Base-by-base conservation (phyloP, 176 grass and related monocot genomes). In the Oryza punctata region DNA sequence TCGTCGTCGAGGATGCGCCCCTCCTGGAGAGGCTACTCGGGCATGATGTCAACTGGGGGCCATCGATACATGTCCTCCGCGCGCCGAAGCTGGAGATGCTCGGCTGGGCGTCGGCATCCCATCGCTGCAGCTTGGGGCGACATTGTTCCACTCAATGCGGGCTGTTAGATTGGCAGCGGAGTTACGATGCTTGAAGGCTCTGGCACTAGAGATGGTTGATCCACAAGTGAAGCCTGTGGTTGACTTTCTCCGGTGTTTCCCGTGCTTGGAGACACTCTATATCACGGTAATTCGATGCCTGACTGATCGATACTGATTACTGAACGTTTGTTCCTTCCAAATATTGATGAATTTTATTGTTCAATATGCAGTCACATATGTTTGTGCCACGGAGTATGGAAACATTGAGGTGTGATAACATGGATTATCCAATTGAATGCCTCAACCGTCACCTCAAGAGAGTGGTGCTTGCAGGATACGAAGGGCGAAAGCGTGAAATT, bases 1-100 rank as follows among this genome's bases (percentile, higher is more conserved):
- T 85, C 63, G 30, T 76, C n/a, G 71, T 85, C 29, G 77, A 89
- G 82, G 71, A 85, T 18, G 87, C 71, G 49, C 87, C 82, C 0
- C 41, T 10, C 9, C 50, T 89, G 38, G 82, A 89, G 72, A 80
- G 87, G 71, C 71, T 89, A 49, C 76, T 89, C 16, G 77, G 67
- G 13, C 86, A 88, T 25, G 81, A 88, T 44, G 16, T 84, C 75
- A 84, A 78, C 5, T 84, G 86, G 80, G 86, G 86, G 0, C 80
- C 86, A 0, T 88, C 81, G 19, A 73, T 88, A 15, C 21, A 26
- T 3, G 81, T 89, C 0, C 8, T 70, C 3, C 69, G 40, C 9
- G 77, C 77, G n/a, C 82, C 82, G 4, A 81, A 49, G 49, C 71
- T 85, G 12, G 38, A 43, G 40, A 71, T 81, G 65, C 82, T 89